Evolutionary conservation across 1,284 basidiomycete genomes (phyloP).

Genomic region (Cutaneotrichosporon cutaneum): DNA sequence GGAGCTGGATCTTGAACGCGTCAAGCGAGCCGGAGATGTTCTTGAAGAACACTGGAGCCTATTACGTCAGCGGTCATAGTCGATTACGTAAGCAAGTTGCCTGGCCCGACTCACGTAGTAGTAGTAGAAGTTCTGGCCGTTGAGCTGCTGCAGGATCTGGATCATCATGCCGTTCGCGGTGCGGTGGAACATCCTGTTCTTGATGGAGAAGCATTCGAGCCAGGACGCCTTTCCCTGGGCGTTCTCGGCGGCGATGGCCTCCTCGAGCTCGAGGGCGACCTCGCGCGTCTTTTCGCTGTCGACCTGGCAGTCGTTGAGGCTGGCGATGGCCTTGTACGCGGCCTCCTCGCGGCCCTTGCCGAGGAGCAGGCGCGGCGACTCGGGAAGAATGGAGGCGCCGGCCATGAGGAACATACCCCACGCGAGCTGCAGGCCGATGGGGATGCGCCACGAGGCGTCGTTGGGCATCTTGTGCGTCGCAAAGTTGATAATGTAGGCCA

Average conservation of each 20-base stretch:
- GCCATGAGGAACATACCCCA: conserved; percentile 49
- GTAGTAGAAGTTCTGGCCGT: conserved; percentile 35
- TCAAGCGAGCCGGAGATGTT: conserved; percentile 57
- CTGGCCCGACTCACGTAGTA: conserved; percentile 30
- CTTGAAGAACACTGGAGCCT: conserved; percentile 72
- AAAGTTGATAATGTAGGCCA: conserved; percentile 70
- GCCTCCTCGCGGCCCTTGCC: conserved; percentile 51
- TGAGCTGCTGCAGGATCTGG: conserved; percentile 76
- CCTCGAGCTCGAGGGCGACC: conserved; percentile 67
- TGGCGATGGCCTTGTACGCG: conserved; percentile 64
- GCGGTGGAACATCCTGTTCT: conserved; percentile 11
- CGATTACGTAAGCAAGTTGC: conserved; percentile 11
- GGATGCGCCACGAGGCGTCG: conserved; percentile 66
- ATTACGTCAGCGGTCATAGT: no score
- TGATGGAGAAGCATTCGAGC: conserved; percentile 68
- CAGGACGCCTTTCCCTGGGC: conserved; percentile 74
- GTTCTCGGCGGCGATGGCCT: conserved; percentile 60
- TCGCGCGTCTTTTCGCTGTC: conserved; percentile 66
- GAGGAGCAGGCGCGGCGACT: conserved; percentile 58
- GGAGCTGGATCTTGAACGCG: conserved; percentile 56
- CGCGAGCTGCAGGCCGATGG: conserved; percentile 45
- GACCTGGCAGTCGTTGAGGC: conserved; percentile 63
- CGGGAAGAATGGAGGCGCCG: conserved; percentile 72
- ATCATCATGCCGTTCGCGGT: conserved; percentile 67
- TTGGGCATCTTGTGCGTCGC: conserved; percentile 63